Evolutionary conservation across 495 filamentous ascomycete species (phyloP), one percentile per base, ranked within the genome.

Genomic region (Penicillium paradoxum): DNA sequence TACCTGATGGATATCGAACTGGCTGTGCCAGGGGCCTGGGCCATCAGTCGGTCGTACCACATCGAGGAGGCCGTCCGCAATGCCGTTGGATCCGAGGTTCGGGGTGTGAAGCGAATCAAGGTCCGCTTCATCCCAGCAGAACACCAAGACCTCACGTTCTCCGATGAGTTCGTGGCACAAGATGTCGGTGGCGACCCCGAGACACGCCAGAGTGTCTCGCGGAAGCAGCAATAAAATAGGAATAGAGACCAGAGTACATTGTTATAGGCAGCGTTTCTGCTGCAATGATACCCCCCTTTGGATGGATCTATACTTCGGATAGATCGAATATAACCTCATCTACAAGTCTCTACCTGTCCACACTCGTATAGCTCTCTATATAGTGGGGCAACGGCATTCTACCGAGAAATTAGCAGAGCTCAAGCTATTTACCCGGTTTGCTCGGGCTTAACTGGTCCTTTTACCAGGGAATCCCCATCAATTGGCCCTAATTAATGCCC

Each of bases 1-100:
- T 96, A 93, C 54, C 74, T 96, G 4, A 83, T 96, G 61, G 91
- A 97, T 58, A 56, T 97, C 24, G 89, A 93, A 61, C 66, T 97
- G 37, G 88, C 82, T 19, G 87, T 92, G 29, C 89, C 91, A 0
- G 78, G 73, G 2, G 67, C 69, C 15, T 91, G 85, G 87, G 83
- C 86, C 0, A 72, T 97, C 7, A 79, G 81, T 51, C 79, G 83
- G 27, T 83, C 84, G 0, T 69, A 78, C n/a, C 70, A 73, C 18
- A 69, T 93, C 4, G 93, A 98, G 65, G 81, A 87, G 14, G 66
- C 70, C 0, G 77, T 97, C 13, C 80, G 93, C 45, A 73, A 80
- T 19, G 75, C 72, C 29, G 77, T 96, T 17, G 89, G 88, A 2
- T 68, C 73, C 30, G 87, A 85, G 53, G 87, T 96, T 3, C 77